These are phyloP conservation scores for Kodamaea plutei DNA, from an alignment of 1,139 yeast genomes.

Conservation along the genomic window DNA sequence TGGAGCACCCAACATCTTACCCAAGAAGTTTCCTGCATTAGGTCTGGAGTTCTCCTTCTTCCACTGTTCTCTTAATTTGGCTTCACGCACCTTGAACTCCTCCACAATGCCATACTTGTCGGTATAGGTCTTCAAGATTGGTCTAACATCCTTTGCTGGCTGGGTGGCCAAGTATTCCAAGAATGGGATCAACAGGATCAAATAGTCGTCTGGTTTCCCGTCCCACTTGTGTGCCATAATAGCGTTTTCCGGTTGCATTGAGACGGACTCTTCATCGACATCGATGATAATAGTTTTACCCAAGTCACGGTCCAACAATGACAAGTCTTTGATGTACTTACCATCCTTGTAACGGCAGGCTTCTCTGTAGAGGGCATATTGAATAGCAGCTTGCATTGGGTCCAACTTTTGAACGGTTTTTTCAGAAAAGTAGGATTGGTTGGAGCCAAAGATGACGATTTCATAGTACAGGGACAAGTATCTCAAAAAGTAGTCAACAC, in stretches of 20 bases:
- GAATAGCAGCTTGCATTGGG: conserved; percentile 85
- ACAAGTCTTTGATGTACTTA: conserved; percentile 77
- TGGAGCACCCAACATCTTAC: conserved; percentile 60
- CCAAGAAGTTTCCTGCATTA: conserved; percentile 49
- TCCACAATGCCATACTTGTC: conserved; percentile 59
- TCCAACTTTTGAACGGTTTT: conserved; percentile 83
- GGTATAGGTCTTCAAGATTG: conserved; percentile 68
- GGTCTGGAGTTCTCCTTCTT: conserved; percentile 58
- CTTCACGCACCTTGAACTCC: conserved; percentile 79
- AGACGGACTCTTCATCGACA: conserved; percentile 65
- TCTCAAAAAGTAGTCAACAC: conserved; percentile 92
- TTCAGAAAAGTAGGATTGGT: conserved; percentile 83
- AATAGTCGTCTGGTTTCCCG: conserved; percentile 75
- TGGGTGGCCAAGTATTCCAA: conserved; percentile 94
- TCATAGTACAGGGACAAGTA: conserved; percentile 94
- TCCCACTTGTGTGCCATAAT: conserved; percentile 81
- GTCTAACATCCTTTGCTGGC: conserved; percentile 86
- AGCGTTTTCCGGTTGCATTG: conserved; percentile 90
- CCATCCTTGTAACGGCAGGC: conserved; percentile 91
- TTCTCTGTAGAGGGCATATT: conserved; percentile 85
- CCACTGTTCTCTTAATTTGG: conserved; percentile 62
- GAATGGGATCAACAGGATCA: conserved; percentile 81
- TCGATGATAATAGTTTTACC: conserved; percentile 78
- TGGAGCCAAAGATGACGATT: conserved; percentile 83
- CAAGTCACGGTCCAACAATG: conserved; percentile 86